These are phyloP conservation scores for Coprinellus aureogranulatus DNA, from an alignment of 768 basidiomycete species.

Conservation along the genomic window DNA sequence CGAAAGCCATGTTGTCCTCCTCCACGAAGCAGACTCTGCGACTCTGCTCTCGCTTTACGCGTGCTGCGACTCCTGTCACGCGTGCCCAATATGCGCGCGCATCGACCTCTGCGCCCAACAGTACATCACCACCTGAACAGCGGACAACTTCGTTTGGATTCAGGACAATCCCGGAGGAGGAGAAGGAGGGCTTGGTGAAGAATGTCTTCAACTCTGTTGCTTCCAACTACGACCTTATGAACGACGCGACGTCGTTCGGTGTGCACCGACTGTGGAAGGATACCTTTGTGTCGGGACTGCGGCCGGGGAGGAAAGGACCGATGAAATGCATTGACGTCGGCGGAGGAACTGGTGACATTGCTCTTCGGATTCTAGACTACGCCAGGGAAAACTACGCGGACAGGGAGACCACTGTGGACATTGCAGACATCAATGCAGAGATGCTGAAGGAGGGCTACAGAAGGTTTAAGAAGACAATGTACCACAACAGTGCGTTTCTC, in stretches of 20 bases:
- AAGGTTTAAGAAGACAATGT: slow-evolving; percentile 96
- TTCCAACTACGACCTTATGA: slow-evolving; percentile 95
- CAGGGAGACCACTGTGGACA: slow-evolving; percentile 82
- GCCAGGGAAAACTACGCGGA: slow-evolving; percentile 87
- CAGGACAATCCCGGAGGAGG: slow-evolving; percentile 78
- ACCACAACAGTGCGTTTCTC: slow-evolving; percentile 79
- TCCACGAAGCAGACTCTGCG: slow-evolving; percentile 24
- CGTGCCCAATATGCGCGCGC: slow-evolving; percentile 24
- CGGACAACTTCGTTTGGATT: slow-evolving; percentile 86
- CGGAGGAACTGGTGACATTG: slow-evolving; percentile 97
- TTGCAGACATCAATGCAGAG: slow-evolving; percentile 92
- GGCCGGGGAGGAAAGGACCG: slow-evolving; percentile 73
- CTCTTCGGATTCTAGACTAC: slow-evolving; percentile 86
- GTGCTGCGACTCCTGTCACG: slow-evolving; percentile 9
- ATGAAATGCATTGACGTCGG: slow-evolving; percentile 91
- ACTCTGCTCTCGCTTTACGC: slow-evolving; percentile 15
- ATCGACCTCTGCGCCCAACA: slow-evolving; percentile 10
- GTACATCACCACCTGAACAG: slow-evolving; percentile 8
- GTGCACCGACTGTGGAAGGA: slow-evolving; percentile 98
- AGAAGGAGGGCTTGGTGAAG: slow-evolving; percentile 88
- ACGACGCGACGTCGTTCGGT: slow-evolving; percentile 97
- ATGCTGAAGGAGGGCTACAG: slow-evolving; percentile 93
- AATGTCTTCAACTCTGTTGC: slow-evolving; percentile 95
- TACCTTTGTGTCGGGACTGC: slow-evolving; percentile 70
- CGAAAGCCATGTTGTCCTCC: slow-evolving; percentile 7